Evolutionary conservation across 495 filamentous ascomycete species (phyloP).

Genomic region (Aspergillus heteromorphus): DNA sequence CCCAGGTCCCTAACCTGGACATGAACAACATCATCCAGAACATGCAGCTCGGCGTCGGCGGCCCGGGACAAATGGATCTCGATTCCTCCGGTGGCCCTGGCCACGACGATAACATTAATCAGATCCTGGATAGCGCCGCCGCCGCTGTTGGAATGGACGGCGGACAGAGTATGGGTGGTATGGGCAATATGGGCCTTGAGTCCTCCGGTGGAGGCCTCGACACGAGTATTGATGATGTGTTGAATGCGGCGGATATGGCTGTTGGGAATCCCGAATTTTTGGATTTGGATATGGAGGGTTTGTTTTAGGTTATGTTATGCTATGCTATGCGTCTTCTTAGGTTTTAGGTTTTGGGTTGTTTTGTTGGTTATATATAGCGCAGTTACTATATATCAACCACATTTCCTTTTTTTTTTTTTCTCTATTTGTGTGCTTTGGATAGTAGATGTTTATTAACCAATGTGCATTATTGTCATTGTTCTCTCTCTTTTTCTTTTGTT

Average conservation of each 20-base stretch:
- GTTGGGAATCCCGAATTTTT: slow-evolving; percentile 46
- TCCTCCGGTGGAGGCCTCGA: slow-evolving; percentile 29
- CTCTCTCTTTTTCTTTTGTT: no score
- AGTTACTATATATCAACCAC: no score
- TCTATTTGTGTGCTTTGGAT: no score
- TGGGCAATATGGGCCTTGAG: slow-evolving; percentile 10
- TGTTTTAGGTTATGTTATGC: slow-evolving; percentile 26
- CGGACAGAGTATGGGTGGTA: slow-evolving; percentile 25
- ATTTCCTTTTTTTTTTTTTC: no score
- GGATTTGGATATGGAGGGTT: slow-evolving; percentile 47
- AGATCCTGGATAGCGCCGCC: slow-evolving; percentile 43
- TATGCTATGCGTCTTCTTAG: no score
- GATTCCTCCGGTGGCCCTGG: slow-evolving; percentile 18
- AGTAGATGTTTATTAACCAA: no score
- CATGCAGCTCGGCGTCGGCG: slow-evolving; percentile 35
- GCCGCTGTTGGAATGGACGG: slow-evolving; percentile 30
- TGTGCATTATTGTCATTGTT: no score
- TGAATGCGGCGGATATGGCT: slow-evolving; percentile 44
- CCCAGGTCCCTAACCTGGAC: slow-evolving; percentile 37
- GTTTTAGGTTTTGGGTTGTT: no score
- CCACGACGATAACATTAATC: slow-evolving; percentile 36
- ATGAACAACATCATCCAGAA: slow-evolving; percentile 39
- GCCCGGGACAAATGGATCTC: slow-evolving; percentile 32
- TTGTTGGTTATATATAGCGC: not conserved
- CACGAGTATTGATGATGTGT: slow-evolving; percentile 41